phyloP scores from a whole-genome alignment of 129 eudicot species.

The Artemisia argyi region DNA sequence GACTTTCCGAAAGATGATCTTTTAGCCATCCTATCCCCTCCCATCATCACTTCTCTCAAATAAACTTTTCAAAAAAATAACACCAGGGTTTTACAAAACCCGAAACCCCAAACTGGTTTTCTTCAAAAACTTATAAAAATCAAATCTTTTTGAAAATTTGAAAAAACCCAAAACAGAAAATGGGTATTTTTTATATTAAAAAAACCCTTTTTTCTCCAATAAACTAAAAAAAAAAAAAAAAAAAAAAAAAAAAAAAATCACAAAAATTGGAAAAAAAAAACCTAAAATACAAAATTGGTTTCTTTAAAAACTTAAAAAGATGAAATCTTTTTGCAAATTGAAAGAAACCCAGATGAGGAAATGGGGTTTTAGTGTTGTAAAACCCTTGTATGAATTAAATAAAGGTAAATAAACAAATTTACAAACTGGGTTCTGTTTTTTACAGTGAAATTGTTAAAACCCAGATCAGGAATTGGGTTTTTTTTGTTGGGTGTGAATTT shows the following conservation, averaged over 20 bases:
- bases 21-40: conserved; percentile 57
- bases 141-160: neutral
- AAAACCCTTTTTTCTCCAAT: too few relatives aligned
- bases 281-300: neutral
- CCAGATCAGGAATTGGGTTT: conserved; percentile 6
- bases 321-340: neutral
- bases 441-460: neutral
- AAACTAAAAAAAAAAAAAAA: too few relatives aligned
- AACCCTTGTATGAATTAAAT: conserved; percentile 14
- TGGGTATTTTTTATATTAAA: neutral
- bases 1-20: conserved; percentile 63
- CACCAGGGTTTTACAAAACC: too few relatives aligned
- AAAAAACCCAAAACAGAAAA: neutral
- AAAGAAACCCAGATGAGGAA: conserved; percentile 8
- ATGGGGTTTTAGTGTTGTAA: neutral
- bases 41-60: conserved; percentile 24
- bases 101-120: neutral
- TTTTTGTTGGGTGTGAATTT: conserved; percentile 4
- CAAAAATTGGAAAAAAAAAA: neutral
- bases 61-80: too few relatives aligned
- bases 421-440: neutral
- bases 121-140: neutral
- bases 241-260: too few relatives aligned
- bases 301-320: neutral
- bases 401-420: neutral